Percentiles rank a stretch among this genome's conserved stretches.
Evolutionary conservation across 164 flowering plant genomes (phyloP).

Genomic region (Sedum album): DNA sequence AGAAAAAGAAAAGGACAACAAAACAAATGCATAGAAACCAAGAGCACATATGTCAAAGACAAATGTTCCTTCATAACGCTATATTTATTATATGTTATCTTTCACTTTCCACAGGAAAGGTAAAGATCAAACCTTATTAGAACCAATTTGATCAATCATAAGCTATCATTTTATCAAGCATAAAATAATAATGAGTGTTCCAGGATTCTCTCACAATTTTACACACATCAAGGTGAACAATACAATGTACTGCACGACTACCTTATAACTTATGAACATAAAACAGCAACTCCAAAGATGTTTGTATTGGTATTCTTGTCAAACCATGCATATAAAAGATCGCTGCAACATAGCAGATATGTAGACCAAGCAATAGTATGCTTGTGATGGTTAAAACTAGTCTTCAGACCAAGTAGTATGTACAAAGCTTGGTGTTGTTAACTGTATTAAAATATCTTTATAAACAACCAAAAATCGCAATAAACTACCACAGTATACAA

Average conservation of each 20-base stretch:
- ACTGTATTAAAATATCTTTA: neutral
- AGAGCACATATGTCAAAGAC: neutral
- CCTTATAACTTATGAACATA: neutral
- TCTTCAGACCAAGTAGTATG: neutral
- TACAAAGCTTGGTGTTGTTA: neutral
- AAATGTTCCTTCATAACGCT: neutral
- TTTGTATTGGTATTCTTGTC: neutral
- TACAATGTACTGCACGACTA: neutral
- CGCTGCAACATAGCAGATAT: neutral
- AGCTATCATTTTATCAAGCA: neutral
- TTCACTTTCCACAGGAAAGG: neutral
- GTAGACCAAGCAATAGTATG: neutral
- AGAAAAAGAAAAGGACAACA: neutral
- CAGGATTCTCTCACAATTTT: neutral
- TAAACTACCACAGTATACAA: neutral
- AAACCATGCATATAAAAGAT: neutral
- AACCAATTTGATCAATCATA: neutral
- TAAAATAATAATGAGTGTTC: neutral
- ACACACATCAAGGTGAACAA: neutral
- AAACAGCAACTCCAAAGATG: neutral
- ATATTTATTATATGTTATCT: neutral
- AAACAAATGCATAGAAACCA: neutral
- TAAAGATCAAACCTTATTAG: neutral
- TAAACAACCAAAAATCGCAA: neutral
- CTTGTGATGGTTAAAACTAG: neutral